These are phyloP conservation scores for Neonectria sp. DNA, from an alignment of 2,329 filamentous ascomycete genomes.

Conservation along the genomic window DNA sequence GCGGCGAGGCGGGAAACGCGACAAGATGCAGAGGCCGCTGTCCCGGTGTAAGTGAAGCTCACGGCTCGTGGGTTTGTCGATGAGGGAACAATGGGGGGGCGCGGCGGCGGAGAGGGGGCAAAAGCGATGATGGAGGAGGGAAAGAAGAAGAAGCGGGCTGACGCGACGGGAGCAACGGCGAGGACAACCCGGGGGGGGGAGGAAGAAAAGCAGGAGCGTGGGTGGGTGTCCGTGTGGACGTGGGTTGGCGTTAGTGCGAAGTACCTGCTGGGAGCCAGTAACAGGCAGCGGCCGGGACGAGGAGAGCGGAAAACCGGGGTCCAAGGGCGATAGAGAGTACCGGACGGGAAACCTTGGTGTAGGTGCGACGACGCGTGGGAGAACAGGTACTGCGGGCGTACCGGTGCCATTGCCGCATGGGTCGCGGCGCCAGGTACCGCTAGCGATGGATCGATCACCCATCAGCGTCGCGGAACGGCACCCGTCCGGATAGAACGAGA, in stretches of 20 bases:
- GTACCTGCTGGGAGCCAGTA: constrained; percentile 23
- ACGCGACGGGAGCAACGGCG: constrained; percentile 49
- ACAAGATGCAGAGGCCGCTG: constrained; percentile 27
- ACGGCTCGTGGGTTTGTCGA: constrained; percentile 17
- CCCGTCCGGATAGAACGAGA: constrained; percentile 1
- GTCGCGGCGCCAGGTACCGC: constrained; percentile 27
- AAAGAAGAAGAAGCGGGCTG: constrained; percentile 45
- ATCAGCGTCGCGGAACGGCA: constrained; percentile 26
- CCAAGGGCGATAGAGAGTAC: neutral
- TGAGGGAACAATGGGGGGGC: constrained; percentile 24
- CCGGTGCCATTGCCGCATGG: constrained; percentile 13
- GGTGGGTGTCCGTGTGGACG: constrained; percentile 22
- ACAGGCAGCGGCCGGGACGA: constrained; percentile 11
- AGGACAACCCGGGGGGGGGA: constrained; percentile 45
- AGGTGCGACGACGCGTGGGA: neutral
- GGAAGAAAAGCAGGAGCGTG: constrained; percentile 46
- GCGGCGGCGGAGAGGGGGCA: constrained; percentile 32
- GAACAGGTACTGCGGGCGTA: constrained; percentile 8
- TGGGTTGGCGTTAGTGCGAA: constrained; percentile 27
- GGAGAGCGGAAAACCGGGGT: constrained; percentile 26
- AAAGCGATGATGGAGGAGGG: constrained; percentile 36
- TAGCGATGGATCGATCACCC: constrained; percentile 30
- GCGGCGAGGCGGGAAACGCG: constrained; percentile 38
- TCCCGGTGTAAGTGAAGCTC: constrained; percentile 9
- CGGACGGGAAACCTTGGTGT: neutral